phyloP scores from a whole-genome alignment of 139 green algal genomes.

The Chlamydomonas asymmetrica region DNA sequence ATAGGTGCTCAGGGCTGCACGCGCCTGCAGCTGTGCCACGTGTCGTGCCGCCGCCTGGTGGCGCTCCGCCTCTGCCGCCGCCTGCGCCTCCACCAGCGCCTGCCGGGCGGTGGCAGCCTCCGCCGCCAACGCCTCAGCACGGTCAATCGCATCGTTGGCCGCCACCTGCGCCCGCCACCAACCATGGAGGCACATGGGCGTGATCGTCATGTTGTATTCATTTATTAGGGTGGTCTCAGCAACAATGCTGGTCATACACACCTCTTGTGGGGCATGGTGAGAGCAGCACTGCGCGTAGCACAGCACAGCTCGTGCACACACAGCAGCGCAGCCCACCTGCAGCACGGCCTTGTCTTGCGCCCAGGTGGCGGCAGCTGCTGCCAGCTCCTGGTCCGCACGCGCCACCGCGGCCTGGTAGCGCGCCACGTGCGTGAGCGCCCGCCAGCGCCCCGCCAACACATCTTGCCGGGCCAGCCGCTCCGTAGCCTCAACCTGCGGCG shows the following conservation, averaged over 20 bases:
- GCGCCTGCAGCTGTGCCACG: constrained; percentile 21
- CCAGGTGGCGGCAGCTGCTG: neutral
- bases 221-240: neutral
- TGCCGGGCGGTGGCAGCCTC: neutral
- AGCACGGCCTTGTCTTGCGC: neutral
- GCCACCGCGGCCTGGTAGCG: constrained; percentile 8
- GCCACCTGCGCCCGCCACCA: constrained; percentile 8
- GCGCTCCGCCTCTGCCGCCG: constrained; percentile 7
- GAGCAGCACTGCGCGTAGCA: too few species aligned
- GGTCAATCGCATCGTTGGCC: neutral
- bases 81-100: constrained; percentile 9
- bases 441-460: neutral
- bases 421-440: neutral
- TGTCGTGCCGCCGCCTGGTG: constrained; percentile 18
- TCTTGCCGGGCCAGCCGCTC: neutral
- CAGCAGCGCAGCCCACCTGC: too few species aligned
- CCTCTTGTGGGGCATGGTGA: too few species aligned
- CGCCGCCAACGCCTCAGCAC: neutral
- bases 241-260: too few species aligned
- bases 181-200: neutral
- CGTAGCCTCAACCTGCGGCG: neutral
- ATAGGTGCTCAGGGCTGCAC: neutral
- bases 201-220: neutral
- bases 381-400: neutral
- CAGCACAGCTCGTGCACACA: too few species aligned